Evolutionary conservation across 805 yeast genomes (phyloP).

Genomic region (Kazachstania africana): DNA sequence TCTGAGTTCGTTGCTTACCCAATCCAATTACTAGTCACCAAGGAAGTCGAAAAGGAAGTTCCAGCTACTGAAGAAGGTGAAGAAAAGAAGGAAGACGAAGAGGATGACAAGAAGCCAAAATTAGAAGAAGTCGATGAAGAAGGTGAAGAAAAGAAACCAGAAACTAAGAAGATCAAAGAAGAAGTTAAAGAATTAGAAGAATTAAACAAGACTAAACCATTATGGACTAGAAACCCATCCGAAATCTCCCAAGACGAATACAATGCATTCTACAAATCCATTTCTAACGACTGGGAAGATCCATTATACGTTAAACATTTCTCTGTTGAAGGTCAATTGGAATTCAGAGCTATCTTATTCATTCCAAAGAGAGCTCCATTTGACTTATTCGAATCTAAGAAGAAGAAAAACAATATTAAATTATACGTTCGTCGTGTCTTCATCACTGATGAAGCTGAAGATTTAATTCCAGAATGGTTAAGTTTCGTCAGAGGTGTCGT

Average conservation of each 20-base stretch:
- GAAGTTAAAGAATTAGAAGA: slow-evolving; percentile 92
- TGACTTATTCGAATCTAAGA: slow-evolving; percentile 94
- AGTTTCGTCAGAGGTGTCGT: slow-evolving; percentile 97
- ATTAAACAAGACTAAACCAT: slow-evolving; percentile 96
- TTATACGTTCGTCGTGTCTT: slow-evolving; percentile 98
- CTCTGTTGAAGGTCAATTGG: slow-evolving; percentile 99
- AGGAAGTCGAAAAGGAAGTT: slow-evolving; percentile 97
- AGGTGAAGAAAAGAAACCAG: slow-evolving; percentile 58
- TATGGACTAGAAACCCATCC: slow-evolving; percentile 98
- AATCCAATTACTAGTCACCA: slow-evolving; percentile 93
- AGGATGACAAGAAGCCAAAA: slow-evolving; percentile 55
- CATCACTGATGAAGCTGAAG: slow-evolving; percentile 99
- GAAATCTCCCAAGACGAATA: slow-evolving; percentile 97
- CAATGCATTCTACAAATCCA: slow-evolving; percentile 98
- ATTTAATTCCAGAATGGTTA: slow-evolving; percentile 98
- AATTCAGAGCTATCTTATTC: slow-evolving; percentile 94
- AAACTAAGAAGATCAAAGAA: slow-evolving; percentile 87
- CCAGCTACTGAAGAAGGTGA: slow-evolving; percentile 46
- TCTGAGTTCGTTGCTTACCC: slow-evolving; percentile 99
- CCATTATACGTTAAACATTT: slow-evolving; percentile 99
- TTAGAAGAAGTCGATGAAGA: slow-evolving; percentile 67
- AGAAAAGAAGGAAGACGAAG: slow-evolving; percentile 32
- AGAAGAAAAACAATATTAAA: slow-evolving; percentile 98
- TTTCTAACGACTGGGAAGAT: slow-evolving; percentile 99
- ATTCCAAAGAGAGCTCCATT: slow-evolving; percentile 99